Conservation (phyloP, 1,284 basidiomycete species). For the Trametes polyzona region DNA sequence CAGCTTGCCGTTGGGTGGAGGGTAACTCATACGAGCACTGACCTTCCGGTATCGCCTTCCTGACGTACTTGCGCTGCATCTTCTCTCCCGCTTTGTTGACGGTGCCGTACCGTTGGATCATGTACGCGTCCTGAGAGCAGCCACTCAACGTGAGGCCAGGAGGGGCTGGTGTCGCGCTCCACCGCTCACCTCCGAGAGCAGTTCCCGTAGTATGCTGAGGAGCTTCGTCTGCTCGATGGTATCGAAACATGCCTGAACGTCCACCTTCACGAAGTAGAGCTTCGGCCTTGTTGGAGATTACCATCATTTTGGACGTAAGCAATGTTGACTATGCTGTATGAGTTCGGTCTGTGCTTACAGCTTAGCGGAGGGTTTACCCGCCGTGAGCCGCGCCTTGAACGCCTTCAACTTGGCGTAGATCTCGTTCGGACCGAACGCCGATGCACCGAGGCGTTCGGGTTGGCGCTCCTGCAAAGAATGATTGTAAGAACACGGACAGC, state of each 20-base stretch:
- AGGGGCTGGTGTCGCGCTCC: neutral
- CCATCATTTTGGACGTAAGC: too few species aligned
- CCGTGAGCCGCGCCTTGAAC: conserved; percentile 64
- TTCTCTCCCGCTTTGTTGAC: conserved; percentile 55
- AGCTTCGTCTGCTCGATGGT: conserved; percentile 92
- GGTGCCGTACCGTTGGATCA: conserved; percentile 68
- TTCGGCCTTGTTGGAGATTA: conserved; percentile 63
- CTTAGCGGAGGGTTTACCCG: conserved; percentile 38
- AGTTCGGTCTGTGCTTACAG: conserved; percentile 49
- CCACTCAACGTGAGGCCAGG: neutral
- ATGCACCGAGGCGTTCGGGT: conserved; percentile 70
- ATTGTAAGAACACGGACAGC: neutral
- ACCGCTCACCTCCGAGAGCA: conserved; percentile 72
- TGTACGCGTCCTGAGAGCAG: conserved; percentile 60
- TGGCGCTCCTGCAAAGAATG: conserved; percentile 56
- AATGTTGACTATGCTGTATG: neutral
- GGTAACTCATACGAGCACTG: too few species aligned
- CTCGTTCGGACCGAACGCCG: conserved; percentile 84
- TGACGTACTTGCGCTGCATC: conserved; percentile 58
- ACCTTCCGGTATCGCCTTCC: conserved; percentile 74
- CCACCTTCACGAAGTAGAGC: conserved; percentile 95
- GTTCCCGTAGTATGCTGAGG: conserved; percentile 72
- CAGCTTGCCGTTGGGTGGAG: too few species aligned
- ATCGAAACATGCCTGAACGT: conserved; percentile 96
- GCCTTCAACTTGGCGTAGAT: conserved; percentile 75